These are phyloP conservation scores for Heteromeles arbutifolia DNA, from an alignment of 306 rosid species.

Conservation along the genomic window DNA sequence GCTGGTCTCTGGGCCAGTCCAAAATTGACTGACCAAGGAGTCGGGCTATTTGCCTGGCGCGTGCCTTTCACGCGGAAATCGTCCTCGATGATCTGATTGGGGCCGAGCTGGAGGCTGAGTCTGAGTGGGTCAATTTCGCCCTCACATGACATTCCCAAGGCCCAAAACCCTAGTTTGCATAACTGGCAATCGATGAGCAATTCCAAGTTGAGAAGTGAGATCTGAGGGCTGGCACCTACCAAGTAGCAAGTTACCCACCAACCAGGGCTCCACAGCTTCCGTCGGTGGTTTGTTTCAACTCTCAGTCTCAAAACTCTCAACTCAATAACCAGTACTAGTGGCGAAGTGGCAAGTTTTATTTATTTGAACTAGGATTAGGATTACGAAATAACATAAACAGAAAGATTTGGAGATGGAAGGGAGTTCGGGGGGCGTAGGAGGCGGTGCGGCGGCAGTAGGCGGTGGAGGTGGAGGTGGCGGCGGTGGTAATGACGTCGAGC, in stretches of 20 bases:
- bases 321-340: neutral
- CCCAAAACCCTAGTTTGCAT: constrained; percentile 11
- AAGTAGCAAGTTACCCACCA: neutral
- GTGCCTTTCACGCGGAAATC: no score
- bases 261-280: neutral
- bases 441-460: constrained; percentile 4
- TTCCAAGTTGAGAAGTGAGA: neutral
- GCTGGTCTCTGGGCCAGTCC: no score
- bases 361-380: neutral
- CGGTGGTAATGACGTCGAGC: constrained; percentile 71
- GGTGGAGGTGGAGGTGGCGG: constrained; percentile 13
- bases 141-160: constrained; percentile 2
- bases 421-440: constrained; percentile 36
- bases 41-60: no score
- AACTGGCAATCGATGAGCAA: neutral
- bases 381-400: neutral
- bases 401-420: constrained; percentile 55
- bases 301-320: no score
- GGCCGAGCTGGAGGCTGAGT: neutral
- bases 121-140: constrained; percentile 11
- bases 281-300: neutral
- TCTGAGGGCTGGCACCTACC: neutral
- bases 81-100: no score
- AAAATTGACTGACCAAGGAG: no score
- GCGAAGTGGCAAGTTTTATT: neutral